Evolutionary conservation across 2,329 filamentous ascomycete genomes (phyloP), one percentile per base, ranked within the genome.

Genomic region (Diaporthe longicolla): DNA sequence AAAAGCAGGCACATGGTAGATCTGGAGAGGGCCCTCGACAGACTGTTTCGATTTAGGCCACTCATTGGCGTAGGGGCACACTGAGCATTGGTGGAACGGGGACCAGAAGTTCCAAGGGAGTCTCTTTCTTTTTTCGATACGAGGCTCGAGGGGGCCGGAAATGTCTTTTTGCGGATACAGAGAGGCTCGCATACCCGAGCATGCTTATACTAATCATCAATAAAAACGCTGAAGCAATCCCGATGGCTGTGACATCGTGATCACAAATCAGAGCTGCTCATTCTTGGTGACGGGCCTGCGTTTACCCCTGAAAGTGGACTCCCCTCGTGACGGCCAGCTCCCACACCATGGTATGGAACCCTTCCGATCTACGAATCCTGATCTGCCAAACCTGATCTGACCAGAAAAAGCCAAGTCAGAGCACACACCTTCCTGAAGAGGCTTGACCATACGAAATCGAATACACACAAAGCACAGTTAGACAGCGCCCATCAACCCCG

Each of bases 41-140:
- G 72, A 74, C 58, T 75, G 72, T 43, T 32, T 58, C 26, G 54
- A 68, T 24, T 32, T 58, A 17, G 61, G 69, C 40, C 32, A 45
- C 57, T 24, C 52, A 15, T 63, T 43, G 71, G 75, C 73, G 73
- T 72, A 69, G 13, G n/a, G 50, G 40, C 40, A 43, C 40, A 66
- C n/a, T 24, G 32, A 54, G 63, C 63, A 68, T 68, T 10, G 32
- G n/a, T 68, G 63, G 63, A 54, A 54, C 63, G 48, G 37, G 63
- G 45, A 54, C 26, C 32, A 54, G 3, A 40, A 54, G 61, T 40
- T 54, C 63, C 63, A 54, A 68, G 32, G 63, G 63, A 68, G 48
- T 54, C 52, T 43, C 17, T 19, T 19, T 43, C 15, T 43, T 43
- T 43, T 7, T 43, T 43, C 40, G 63, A 52, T 32, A 35, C 48